Evolutionary conservation across 169 alveolate species (phyloP).

Genomic region (Plasmodium billcollinsi): DNA sequence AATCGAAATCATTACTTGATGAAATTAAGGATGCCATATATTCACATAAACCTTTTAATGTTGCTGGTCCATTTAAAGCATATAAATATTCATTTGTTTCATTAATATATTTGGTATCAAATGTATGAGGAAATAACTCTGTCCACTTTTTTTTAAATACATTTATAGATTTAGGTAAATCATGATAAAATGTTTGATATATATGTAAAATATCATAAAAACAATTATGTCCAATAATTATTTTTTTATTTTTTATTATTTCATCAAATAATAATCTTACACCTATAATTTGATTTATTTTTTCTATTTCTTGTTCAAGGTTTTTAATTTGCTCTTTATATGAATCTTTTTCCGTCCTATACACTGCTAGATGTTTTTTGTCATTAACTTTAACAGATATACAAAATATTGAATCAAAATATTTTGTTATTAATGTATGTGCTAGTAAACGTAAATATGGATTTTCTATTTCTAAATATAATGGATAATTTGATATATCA

Average conservation of each 20-base stretch:
- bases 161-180: slow-evolving; percentile 85
- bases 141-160: slow-evolving; percentile 88
- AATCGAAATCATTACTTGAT: slow-evolving; percentile 53
- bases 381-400: slow-evolving; percentile 85
- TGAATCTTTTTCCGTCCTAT: slow-evolving; percentile 86
- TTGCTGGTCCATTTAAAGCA: slow-evolving; percentile 84
- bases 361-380: slow-evolving; percentile 80
- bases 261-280: slow-evolving; percentile 88
- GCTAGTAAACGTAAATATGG: slow-evolving; percentile 89
- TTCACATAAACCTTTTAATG: slow-evolving; percentile 86
- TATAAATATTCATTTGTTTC: slow-evolving; percentile 86
- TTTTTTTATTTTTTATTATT: slow-evolving; percentile 78
- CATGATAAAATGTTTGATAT: slow-evolving; percentile 89
- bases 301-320: slow-evolving; percentile 79
- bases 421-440: slow-evolving; percentile 88
- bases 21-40: slow-evolving; percentile 76
- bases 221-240: slow-evolving; percentile 92
- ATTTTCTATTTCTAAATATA: slow-evolving; percentile 88
- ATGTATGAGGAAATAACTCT: slow-evolving; percentile 82
- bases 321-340: slow-evolving; percentile 80
- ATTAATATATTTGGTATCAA: slow-evolving; percentile 88
- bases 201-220: slow-evolving; percentile 90
- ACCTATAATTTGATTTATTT: slow-evolving; percentile 85
- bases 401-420: slow-evolving; percentile 87
- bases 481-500: slow-evolving; percentile 69